Conservation (phyloP, 495 filamentous ascomycete genomes). For the Melanomma pulvis-pyrius region DNA sequence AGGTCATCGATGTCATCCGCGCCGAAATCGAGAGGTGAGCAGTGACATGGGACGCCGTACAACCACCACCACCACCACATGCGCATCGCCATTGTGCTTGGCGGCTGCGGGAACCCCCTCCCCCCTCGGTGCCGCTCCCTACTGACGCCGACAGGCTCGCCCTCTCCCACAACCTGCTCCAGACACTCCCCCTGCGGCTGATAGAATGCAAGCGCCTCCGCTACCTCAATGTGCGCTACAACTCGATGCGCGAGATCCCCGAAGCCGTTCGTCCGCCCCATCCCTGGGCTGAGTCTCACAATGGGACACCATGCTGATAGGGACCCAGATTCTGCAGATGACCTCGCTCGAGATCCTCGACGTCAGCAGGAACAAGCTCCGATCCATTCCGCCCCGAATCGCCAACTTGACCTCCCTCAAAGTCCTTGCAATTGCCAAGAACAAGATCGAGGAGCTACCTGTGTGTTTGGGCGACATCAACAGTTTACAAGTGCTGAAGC, state of each 20-base stretch:
- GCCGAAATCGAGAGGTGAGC: slow-evolving; percentile 86
- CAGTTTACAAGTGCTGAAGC: slow-evolving; percentile 81
- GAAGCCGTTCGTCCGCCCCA: slow-evolving; percentile 63
- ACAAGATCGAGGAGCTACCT: slow-evolving; percentile 81
- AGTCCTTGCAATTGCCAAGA: slow-evolving; percentile 66
- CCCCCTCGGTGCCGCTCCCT: not conserved
- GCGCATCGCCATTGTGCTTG: slow-evolving; percentile 4
- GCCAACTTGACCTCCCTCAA: slow-evolving; percentile 64
- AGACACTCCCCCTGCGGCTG: slow-evolving; percentile 76
- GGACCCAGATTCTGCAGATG: slow-evolving; percentile 70
- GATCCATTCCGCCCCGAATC: slow-evolving; percentile 75
- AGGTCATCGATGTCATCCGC: slow-evolving; percentile 90
- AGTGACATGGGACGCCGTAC: not conserved
- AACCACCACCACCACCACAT: not conserved
- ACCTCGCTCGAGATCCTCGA: slow-evolving; percentile 89
- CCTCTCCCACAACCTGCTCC: slow-evolving; percentile 83
- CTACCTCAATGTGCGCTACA: slow-evolving; percentile 92
- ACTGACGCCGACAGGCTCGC: slow-evolving; percentile 65
- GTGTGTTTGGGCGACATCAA: slow-evolving; percentile 83
- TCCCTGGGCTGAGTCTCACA: not conserved
- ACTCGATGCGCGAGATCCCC: slow-evolving; percentile 85
- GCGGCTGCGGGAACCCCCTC: not conserved
- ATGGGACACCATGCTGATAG: not conserved
- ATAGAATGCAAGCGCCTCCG: slow-evolving; percentile 84
- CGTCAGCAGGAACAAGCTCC: slow-evolving; percentile 82